Conservation (phyloP, 208 protist genomes). For the Crithidia expoeki region DNA sequence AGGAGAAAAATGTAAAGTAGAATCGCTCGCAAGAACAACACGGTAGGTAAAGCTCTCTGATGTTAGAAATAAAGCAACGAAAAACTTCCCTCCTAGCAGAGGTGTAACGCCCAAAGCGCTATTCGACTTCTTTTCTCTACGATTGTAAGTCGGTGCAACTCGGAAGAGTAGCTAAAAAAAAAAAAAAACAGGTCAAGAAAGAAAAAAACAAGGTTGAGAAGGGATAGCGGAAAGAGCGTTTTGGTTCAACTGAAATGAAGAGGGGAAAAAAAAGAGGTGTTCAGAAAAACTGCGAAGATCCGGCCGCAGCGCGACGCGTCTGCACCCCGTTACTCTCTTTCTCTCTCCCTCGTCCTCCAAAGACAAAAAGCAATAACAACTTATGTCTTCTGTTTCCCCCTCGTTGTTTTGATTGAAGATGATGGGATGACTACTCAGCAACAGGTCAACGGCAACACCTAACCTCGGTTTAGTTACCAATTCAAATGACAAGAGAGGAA, state of each 20-base stretch:
- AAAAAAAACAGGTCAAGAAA: neutral
- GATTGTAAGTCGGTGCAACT: neutral
- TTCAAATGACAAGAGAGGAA: neutral
- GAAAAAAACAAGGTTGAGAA: neutral
- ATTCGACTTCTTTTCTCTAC: too few relatives aligned
- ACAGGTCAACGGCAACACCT: too few relatives aligned
- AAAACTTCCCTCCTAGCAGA: too few relatives aligned
- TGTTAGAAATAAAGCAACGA: neutral
- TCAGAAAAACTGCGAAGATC: slow-evolving; percentile 2
- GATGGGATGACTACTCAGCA: too few relatives aligned
- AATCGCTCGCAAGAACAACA: neutral
- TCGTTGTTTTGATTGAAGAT: neutral
- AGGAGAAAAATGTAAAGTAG: neutral
- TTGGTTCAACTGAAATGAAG: neutral
- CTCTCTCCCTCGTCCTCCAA: neutral
- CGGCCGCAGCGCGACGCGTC: slow-evolving; percentile 18
- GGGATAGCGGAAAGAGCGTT: neutral
- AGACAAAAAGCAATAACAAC: neutral
- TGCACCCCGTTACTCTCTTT: neutral
- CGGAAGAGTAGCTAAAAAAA: neutral
- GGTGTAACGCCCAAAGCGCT: too few relatives aligned
- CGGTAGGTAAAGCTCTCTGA: too few relatives aligned
- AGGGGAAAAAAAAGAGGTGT: slow-evolving; percentile 4
- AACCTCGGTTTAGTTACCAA: too few relatives aligned
- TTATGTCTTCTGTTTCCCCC: neutral